Conservation (phyloP, 2,329 filamentous ascomycete genomes). For the Phaeosphaeriaceae sp. region DNA sequence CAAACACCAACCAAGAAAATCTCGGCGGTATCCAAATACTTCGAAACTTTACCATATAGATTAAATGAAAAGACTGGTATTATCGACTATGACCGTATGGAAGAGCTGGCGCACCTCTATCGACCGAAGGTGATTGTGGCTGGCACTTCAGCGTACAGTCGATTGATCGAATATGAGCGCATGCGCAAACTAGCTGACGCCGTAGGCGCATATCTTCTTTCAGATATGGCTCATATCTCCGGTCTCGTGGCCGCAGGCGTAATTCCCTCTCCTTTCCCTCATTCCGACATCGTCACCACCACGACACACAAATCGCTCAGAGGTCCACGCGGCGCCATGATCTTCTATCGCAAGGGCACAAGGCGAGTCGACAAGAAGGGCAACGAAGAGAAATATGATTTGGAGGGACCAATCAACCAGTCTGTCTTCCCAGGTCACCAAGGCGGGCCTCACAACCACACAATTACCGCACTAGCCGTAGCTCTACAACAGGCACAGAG, state of each 20-base stretch:
- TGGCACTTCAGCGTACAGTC: slow-evolving; percentile 97
- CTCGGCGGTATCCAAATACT: slow-evolving; percentile 97
- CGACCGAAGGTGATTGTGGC: slow-evolving; percentile 96
- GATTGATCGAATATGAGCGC: slow-evolving; percentile 92
- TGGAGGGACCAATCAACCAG: slow-evolving; percentile 96
- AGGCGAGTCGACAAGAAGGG: slow-evolving; percentile 89
- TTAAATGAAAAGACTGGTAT: slow-evolving; percentile 88
- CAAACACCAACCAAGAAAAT: slow-evolving; percentile 86
- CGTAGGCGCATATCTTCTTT: slow-evolving; percentile 91
- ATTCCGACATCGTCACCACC: slow-evolving; percentile 96
- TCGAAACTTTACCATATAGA: slow-evolving; percentile 97
- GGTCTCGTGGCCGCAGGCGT: slow-evolving; percentile 92
- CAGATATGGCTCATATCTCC: slow-evolving; percentile 99
- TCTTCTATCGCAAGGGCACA: slow-evolving; percentile 98
- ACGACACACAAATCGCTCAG: slow-evolving; percentile 99
- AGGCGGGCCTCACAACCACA: slow-evolving; percentile 99
- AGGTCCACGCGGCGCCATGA: slow-evolving; percentile 98
- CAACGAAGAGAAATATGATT: slow-evolving; percentile 90
- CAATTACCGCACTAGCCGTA: slow-evolving; percentile 94
- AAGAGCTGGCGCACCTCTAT: slow-evolving; percentile 89
- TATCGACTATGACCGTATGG: slow-evolving; percentile 94
- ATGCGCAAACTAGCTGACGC: slow-evolving; percentile 96
- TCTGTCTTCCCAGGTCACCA: slow-evolving; percentile 99
- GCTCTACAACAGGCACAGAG: slow-evolving; percentile 92
- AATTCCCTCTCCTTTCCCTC: slow-evolving; percentile 88